phyloP scores from a whole-genome alignment of 208 protist species.

The Leishmania martiniquensis region DNA sequence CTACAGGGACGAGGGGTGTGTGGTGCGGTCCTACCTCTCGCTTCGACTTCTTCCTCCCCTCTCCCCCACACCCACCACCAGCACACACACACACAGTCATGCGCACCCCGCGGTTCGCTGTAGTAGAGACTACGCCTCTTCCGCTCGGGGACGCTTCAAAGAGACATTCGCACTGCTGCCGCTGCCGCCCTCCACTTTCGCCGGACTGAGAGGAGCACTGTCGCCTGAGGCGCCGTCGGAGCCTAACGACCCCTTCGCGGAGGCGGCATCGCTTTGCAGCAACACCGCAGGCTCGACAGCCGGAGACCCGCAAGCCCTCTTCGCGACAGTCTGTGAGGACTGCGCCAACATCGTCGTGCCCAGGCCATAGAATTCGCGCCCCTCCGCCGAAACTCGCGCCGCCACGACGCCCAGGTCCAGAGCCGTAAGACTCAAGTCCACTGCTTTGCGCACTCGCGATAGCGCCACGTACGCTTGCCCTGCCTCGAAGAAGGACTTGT shows the following conservation, averaged over 20 bases:
- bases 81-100: not conserved
- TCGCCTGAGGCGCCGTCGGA: not conserved
- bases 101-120: not conserved
- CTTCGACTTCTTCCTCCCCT: not conserved
- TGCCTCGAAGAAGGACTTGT: constrained; percentile 60
- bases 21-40: not conserved
- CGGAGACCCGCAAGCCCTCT: not conserved
- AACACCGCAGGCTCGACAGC: not conserved
- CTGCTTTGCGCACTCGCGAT: constrained; percentile 51
- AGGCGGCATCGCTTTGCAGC: not conserved
- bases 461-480: constrained; percentile 84
- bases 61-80: not conserved
- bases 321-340: not conserved
- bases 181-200: not conserved
- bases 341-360: not conserved
- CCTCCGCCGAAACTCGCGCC: constrained; percentile 10
- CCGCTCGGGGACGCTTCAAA: not conserved
- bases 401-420: constrained; percentile 28
- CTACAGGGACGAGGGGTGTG: not conserved
- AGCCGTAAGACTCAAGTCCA: constrained; percentile 38
- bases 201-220: not conserved
- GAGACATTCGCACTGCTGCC: not conserved
- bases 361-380: constrained; percentile 29
- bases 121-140: constrained; percentile 9
- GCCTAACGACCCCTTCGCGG: not conserved